Conservation (phyloP, 2,329 filamentous ascomycete species). For the Fusarium sp. region DNA sequence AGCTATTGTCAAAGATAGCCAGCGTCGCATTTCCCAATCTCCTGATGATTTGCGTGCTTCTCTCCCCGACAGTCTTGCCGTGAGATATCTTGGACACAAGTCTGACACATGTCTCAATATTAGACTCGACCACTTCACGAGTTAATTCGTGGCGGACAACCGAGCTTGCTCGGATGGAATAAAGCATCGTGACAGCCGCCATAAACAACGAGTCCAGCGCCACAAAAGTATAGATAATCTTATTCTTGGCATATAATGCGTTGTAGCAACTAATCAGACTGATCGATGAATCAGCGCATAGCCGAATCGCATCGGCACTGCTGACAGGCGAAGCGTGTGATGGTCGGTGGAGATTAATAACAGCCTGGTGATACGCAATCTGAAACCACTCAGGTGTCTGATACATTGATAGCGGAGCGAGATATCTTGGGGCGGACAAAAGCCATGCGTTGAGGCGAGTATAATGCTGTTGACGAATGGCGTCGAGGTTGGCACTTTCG, state of each 20-base stretch:
- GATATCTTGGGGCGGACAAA: conserved; percentile 36
- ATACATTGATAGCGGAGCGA: conserved; percentile 42
- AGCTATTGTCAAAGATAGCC: conserved; percentile 35
- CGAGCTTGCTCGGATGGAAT: conserved; percentile 37
- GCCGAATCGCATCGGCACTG: conserved; percentile 41
- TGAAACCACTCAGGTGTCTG: conserved; percentile 45
- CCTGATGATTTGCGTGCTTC: conserved; percentile 36
- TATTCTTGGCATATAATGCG: conserved; percentile 42
- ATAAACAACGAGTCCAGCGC: conserved; percentile 37
- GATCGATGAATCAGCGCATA: conserved; percentile 42
- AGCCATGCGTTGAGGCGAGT: conserved; percentile 41
- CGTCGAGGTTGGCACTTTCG: conserved; percentile 31
- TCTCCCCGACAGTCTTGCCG: conserved; percentile 36
- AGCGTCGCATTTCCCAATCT: conserved; percentile 41
- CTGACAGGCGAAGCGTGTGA: conserved; percentile 42
- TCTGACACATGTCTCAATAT: conserved; percentile 38
- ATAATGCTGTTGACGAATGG: conserved; percentile 40
- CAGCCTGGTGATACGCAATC: conserved; percentile 44
- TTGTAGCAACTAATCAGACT: conserved; percentile 44
- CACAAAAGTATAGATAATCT: conserved; percentile 42
- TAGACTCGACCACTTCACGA: conserved; percentile 40
- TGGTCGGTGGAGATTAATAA: conserved; percentile 40
- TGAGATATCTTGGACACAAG: conserved; percentile 41
- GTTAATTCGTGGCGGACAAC: conserved; percentile 34
- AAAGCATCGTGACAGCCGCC: conserved; percentile 44